Conservation (phyloP, 192 early-diverging fungal species). For the Coemansia sp. region DNA sequence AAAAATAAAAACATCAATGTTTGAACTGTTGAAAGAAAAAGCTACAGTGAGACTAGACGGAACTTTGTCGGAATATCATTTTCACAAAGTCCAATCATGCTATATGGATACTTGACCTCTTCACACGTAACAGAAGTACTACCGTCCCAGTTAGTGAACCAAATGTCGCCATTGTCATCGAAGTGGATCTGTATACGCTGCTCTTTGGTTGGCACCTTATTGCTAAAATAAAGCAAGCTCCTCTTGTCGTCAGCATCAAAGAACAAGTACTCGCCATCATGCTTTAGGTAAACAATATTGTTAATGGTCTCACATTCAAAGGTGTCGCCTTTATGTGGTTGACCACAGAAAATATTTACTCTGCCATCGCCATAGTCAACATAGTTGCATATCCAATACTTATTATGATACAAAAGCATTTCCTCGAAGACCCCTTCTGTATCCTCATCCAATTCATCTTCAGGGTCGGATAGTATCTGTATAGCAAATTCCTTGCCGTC, state of each 20-base stretch:
- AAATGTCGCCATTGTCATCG: neutral
- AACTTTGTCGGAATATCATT: neutral
- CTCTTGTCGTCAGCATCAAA: too few species aligned
- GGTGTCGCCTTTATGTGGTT: neutral
- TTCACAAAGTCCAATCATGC: neutral
- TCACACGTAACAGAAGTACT: neutral
- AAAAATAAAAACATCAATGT: neutral
- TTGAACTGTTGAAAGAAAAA: neutral
- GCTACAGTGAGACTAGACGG: constrained; percentile 4
- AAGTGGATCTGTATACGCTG: neutral
- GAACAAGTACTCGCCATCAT: neutral
- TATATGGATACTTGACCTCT: constrained; percentile 3
- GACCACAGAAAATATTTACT: neutral
- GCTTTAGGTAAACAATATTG: constrained; percentile 1
- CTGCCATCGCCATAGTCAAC: neutral
- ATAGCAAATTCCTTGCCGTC: neutral
- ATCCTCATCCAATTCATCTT: too few species aligned
- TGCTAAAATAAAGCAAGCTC: too few species aligned
- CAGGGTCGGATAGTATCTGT: neutral
- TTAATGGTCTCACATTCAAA: constrained; percentile 9
- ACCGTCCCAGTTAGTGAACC: neutral
- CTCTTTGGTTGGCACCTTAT: too few species aligned
- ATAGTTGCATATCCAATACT: constrained; percentile 1
- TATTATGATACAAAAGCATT: neutral
- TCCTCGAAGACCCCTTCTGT: too few species aligned